Evolutionary conservation across 2,329 filamentous ascomycete genomes (phyloP), one percentile per base, ranked within the genome.

Genomic region (Epichloe gansuensis): DNA sequence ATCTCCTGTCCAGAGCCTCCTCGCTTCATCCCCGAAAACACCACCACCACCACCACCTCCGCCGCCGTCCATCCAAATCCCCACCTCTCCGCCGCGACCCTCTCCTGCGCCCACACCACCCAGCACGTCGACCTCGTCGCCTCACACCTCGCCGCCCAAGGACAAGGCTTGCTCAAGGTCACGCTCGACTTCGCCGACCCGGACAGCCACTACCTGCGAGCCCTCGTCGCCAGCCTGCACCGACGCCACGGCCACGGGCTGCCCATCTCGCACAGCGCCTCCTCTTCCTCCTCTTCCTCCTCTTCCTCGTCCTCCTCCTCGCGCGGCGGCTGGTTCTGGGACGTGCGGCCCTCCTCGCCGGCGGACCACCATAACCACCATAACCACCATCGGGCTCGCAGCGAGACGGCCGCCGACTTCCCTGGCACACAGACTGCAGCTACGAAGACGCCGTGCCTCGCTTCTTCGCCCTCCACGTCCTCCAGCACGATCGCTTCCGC

Each of bases 271-370:
- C 70, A 73, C 54, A 72, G 69, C 53, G 68, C 70, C 1, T 63
- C 59, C 0, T 23, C 63, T 2, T 17, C 17, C 17, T 17, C 17
- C 17, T 17, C 17, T n/a, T n/a, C n/a, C n/a, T n/a, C n/a, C n/a
- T n/a, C n/a, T n/a, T 63, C 59, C 0, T 23, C 63, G 1, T 17
- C 17, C 17, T 17, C 17, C 17, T 17, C 17, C 17, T 17, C 17
- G 17, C 17, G 17, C 17, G 17, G 64, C 4, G 70, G 70, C 4
- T 73, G 70, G 70, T 73, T 73, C 55, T 73, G 71, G 70, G 70
- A 73, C 45, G 62, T 72, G 3, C 65, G 65, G 17, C 17, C 17
- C 17, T 17, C 17, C 17, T 17, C 17, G 17, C 17, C 17, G 17
- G 17, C 17, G 17, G 17, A 17, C 17, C 17, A 17, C 17, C 17